These are phyloP conservation scores for Pythium phragmitis DNA, from an alignment of 352 stramenopile genomes.

Conservation along the genomic window DNA sequence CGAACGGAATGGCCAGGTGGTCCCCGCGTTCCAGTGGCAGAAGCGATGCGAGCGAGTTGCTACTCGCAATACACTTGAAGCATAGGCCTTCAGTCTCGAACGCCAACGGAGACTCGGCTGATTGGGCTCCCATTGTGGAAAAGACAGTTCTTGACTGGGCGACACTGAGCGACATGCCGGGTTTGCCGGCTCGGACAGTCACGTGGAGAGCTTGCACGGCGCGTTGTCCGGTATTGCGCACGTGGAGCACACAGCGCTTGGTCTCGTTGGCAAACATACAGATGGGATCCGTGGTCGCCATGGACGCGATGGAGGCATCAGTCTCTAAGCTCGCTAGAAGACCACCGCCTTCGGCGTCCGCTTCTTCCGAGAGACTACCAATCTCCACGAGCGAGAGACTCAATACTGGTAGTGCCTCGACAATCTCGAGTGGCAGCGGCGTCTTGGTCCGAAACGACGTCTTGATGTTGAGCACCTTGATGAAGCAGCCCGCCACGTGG, in stretches of 20 bases:
- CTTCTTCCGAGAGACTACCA: constrained; percentile 27
- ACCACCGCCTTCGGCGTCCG: neutral
- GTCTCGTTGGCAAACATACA: constrained; percentile 71
- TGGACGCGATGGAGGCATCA: neutral
- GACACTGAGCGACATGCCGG: neutral
- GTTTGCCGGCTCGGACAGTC: constrained; percentile 11
- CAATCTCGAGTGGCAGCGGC: constrained; percentile 38
- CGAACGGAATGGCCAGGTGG: constrained; percentile 25
- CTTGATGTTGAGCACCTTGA: constrained; percentile 61
- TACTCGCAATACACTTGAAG: constrained; percentile 14
- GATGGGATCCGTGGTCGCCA: constrained; percentile 29
- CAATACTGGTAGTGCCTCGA: constrained; percentile 45
- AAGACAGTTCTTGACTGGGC: constrained; percentile 7
- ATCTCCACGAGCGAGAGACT: constrained; percentile 51
- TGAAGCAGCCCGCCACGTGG: constrained; percentile 52
- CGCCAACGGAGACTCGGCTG: neutral
- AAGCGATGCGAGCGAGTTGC: neutral
- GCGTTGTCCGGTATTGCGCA: constrained; percentile 48
- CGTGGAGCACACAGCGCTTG: constrained; percentile 51
- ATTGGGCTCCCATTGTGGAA: neutral
- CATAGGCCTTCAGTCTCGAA: constrained; percentile 21
- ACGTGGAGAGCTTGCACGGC: constrained; percentile 40
- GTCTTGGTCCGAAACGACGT: constrained; percentile 44
- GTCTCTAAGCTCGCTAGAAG: neutral
- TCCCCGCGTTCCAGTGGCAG: constrained; percentile 26